Conservation (phyloP, 805 yeast species). For the Candida quercuum region DNA sequence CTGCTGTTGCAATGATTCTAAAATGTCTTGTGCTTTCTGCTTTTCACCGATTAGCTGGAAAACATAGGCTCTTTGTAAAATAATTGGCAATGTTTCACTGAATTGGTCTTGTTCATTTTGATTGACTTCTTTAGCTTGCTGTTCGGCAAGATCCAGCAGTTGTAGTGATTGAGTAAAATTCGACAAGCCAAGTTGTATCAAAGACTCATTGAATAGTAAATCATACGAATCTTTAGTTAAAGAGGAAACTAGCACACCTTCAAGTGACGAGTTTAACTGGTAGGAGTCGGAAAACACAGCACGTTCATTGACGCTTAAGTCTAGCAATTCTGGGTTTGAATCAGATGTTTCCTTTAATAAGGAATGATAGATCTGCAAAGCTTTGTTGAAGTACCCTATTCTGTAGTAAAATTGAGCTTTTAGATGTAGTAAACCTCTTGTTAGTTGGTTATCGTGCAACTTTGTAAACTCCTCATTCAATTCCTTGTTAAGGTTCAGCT, state of each 20-base stretch:
- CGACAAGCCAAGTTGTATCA: conserved; percentile 43
- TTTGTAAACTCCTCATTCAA: conserved; percentile 23
- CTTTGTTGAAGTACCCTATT: conserved; percentile 42
- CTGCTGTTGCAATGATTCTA: conserved; percentile 26
- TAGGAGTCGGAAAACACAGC: conserved; percentile 54
- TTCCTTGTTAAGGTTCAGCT: conserved; percentile 34
- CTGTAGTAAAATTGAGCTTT: conserved; percentile 49
- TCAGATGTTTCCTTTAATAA: conserved; percentile 34
- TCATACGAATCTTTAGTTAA: conserved; percentile 44
- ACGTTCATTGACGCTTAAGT: conserved; percentile 62
- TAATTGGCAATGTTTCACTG: conserved; percentile 54
- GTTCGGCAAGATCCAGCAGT: conserved; percentile 40
- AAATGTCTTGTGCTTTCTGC: conserved; percentile 31
- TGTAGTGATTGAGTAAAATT: conserved; percentile 35
- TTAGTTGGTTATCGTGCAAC: conserved; percentile 15
- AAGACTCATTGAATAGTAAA: conserved; percentile 56
- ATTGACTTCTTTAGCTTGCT: conserved; percentile 34
- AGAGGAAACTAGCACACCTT: conserved; percentile 15
- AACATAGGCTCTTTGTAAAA: conserved; percentile 55
- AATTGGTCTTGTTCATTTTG: conserved; percentile 38
- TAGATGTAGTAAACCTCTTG: conserved; percentile 41
- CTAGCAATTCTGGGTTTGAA: conserved; percentile 36
- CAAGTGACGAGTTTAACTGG: conserved; percentile 10
- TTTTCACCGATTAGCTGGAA: conserved; percentile 35
- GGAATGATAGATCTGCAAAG: conserved; percentile 46